Conservation (phyloP, 306 rosid genomes). For the Cyclanthera cordifolia region DNA sequence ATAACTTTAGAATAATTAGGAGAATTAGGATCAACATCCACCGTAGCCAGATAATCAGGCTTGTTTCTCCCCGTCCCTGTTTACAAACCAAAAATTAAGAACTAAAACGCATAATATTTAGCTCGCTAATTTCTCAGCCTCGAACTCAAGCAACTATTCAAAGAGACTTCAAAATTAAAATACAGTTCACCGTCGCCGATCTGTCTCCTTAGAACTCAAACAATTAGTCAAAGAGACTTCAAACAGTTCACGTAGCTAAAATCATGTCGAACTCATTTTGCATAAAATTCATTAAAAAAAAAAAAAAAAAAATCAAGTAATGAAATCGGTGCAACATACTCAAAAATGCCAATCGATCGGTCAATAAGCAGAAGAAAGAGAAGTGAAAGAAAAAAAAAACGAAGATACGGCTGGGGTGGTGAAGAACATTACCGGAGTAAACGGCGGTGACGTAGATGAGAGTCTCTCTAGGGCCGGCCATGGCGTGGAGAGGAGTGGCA, state of each 20-base stretch:
- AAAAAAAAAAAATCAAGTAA: not conserved
- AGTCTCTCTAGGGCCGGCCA: conserved; percentile 74
- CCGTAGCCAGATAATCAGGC: conserved; percentile 91
- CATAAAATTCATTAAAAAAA: not conserved
- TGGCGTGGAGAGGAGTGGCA: conserved; percentile 63
- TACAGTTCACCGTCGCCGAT: not conserved
- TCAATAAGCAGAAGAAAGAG: not conserved
- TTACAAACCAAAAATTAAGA: not conserved
- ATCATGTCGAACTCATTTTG: not conserved
- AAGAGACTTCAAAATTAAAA: too few relatives aligned
- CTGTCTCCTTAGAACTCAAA: not conserved
- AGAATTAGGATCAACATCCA: conserved; percentile 76
- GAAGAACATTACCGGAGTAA: conserved; percentile 42
- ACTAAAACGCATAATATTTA: not conserved
- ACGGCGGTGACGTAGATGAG: conserved; percentile 66
- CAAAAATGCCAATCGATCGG: not conserved
- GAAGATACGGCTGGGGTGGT: not conserved
- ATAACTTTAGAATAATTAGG: conserved; percentile 75
- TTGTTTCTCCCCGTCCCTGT: conserved; percentile 79
- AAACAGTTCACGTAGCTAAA: not conserved
- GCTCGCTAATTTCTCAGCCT: too few relatives aligned
- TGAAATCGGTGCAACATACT: not conserved
- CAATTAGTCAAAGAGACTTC: not conserved
- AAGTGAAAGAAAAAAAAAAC: not conserved
- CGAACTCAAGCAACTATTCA: too few relatives aligned